Base-by-base conservation (phyloP, 371 early-diverging fungal species). In the Mortierella sp. region DNA sequence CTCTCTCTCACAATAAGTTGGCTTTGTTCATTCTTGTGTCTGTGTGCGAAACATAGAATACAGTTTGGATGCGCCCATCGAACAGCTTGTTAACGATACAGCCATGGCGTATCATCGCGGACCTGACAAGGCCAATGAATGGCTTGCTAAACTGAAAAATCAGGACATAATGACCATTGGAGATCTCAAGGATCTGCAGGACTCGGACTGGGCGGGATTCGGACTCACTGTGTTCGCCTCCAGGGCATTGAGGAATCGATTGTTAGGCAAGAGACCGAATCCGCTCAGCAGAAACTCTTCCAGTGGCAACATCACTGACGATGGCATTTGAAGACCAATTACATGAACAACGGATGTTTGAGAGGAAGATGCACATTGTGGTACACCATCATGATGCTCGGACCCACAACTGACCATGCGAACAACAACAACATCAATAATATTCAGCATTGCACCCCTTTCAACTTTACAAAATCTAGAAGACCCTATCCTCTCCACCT, bases 221-320 rank as follows among this genome's bases (percentile, higher is more conserved):
- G 91, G 90, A 2, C 81, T 96, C 55, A 95, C 96, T 8, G 94
- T 96, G 6, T 95, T 95, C 86, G 93, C 95, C 1, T 76, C 86
- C 24, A 86, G 96, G 46, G 93, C 94, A 7, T 82, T 95, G 60
- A 94, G 93, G 81, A 93, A 93, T 71, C 88, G 89, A 64, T 79
- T 92, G 18, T 82, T 84, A 64, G 92, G 92, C 21, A 87, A 83
- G 69, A 58, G 34, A 86, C 91, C 53, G 81, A 88, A 58, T 83
- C 84, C 18, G 70, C 88, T 72, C 88, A 90, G 38, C 56, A 65
- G 41, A 88, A 89, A 50, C 80, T 87, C 45, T 83, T 89, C 23
- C 43, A 73, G 41, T 83, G 85, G 28, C 81, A 85, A 23, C 83
- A 85, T n/a, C 83, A 90, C 60, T 81, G 92, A 34, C 81, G 84